phyloP scores from a whole-genome alignment of 768 basidiomycete genomes.

The Tubosaeta sp. region DNA sequence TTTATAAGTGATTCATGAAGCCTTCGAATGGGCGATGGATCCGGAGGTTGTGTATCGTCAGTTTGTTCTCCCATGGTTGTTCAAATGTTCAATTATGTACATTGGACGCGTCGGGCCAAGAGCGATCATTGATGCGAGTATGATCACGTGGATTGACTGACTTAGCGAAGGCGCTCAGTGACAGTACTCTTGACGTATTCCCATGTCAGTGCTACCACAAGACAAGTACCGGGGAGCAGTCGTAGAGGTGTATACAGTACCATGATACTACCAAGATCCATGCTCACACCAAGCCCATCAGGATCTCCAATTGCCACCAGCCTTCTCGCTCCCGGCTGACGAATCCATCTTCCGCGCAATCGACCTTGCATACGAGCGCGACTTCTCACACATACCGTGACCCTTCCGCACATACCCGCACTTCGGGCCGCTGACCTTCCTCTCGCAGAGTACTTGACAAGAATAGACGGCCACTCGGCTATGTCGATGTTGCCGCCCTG shows the following conservation, averaged over 20 bases:
- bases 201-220: slow-evolving; percentile 8
- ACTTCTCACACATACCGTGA: slow-evolving; percentile 92
- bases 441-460: slow-evolving; percentile 64
- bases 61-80: slow-evolving; percentile 9
- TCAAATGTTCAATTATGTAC: not conserved
- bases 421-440: not conserved
- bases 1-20: slow-evolving; percentile 85
- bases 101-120: not conserved
- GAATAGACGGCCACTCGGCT: slow-evolving; percentile 73
- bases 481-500: slow-evolving; percentile 71
- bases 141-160: not conserved
- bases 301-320: slow-evolving; percentile 80
- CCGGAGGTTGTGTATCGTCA: slow-evolving; percentile 24
- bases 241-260: slow-evolving; percentile 60
- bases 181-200: not conserved
- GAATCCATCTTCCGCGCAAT: slow-evolving; percentile 75
- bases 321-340: slow-evolving; percentile 70
- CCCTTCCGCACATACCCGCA: slow-evolving; percentile 10
- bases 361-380: slow-evolving; percentile 87
- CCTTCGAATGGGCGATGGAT: slow-evolving; percentile 65
- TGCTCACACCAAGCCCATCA: slow-evolving; percentile 1
- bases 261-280: not conserved
- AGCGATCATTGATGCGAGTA: not conserved
- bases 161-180: not conserved
- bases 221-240: slow-evolving; percentile 85